These are phyloP conservation scores for Scenedesmus sp. DNA, from an alignment of 163 green algal species.

Conservation along the genomic window DNA sequence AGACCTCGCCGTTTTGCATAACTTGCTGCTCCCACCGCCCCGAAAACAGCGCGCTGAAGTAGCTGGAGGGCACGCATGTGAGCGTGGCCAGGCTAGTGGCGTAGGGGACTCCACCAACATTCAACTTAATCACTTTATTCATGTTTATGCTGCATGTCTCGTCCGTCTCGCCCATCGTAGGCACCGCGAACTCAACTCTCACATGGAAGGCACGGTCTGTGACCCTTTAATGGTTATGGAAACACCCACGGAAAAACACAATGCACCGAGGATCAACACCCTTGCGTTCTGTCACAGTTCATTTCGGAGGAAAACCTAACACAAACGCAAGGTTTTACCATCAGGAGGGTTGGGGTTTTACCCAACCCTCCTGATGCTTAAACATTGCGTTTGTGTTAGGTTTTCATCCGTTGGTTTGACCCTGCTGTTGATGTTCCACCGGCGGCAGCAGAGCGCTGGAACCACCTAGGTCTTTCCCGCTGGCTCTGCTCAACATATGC, in stretches of 20 bases:
- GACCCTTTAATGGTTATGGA: background rate
- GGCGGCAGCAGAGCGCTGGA: background rate
- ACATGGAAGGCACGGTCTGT: background rate
- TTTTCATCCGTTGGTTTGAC: too few relatives aligned
- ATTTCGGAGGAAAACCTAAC: background rate
- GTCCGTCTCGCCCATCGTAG: background rate
- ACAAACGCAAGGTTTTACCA: too few relatives aligned
- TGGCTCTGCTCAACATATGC: too few relatives aligned
- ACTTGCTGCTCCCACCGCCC: slow-evolving; percentile 50
- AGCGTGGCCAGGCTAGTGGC: slow-evolving; percentile 37
- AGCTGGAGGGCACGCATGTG: slow-evolving; percentile 2
- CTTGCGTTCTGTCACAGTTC: background rate
- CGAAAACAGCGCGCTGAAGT: slow-evolving; percentile 44
- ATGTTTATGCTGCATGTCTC: background rate
- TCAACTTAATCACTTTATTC: slow-evolving; percentile 50
- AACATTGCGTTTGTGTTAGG: too few relatives aligned
- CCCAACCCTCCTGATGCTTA: too few relatives aligned
- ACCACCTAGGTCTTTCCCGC: too few relatives aligned
- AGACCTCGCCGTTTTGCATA: slow-evolving; percentile 33
- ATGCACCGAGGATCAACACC: background rate
- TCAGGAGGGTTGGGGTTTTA: too few relatives aligned
- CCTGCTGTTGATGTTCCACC: too few relatives aligned
- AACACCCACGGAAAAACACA: background rate
- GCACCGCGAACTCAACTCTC: background rate
- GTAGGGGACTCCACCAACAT: slow-evolving; percentile 43